A percentile compares a stretch with the other conserved stretches of the same genome.
These are phyloP conservation scores for Leishmania amazonensis DNA, from an alignment of 208 protist genomes.

Conservation along the genomic window DNA sequence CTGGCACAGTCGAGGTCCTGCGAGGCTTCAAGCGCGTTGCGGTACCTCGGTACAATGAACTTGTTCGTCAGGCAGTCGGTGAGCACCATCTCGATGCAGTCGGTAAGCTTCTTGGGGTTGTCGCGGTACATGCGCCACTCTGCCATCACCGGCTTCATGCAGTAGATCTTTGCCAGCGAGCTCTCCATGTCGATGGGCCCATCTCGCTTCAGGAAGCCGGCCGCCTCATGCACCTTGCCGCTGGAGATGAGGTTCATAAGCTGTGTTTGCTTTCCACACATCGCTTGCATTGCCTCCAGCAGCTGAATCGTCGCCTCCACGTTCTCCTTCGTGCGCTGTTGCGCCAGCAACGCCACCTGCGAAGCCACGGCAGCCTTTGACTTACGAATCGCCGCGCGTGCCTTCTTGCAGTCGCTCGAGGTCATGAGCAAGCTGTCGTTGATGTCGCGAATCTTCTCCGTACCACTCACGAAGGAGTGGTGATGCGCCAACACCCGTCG, in stretches of 20 bases:
- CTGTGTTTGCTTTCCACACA: conserved; percentile 61
- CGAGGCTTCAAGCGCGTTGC: conserved; percentile 64
- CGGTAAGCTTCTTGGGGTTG: conserved; percentile 39
- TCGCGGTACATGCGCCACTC: conserved; percentile 76
- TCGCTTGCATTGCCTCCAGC: conserved; percentile 65
- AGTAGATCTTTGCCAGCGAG: conserved; percentile 47
- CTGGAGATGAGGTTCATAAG: conserved; percentile 60
- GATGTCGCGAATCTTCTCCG: conserved; percentile 69
- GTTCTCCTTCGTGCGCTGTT: conserved; percentile 59
- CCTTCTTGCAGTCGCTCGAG: conserved; percentile 86
- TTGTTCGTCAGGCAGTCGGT: conserved; percentile 64
- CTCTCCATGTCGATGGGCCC: conserved; percentile 59
- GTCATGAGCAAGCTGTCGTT: conserved; percentile 82
- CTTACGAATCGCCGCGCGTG: conserved; percentile 59
- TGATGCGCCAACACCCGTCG: conserved; percentile 75
- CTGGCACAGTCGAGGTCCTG: conserved; percentile 32
- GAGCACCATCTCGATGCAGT: conserved; percentile 56
- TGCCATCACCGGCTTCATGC: conserved; percentile 64
- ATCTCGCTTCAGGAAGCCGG: conserved; percentile 53
- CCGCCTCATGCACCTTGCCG: conserved; percentile 71
- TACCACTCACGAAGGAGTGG: conserved; percentile 71
- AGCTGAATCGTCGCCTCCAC: conserved; percentile 46
- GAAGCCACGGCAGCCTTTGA: conserved; percentile 56
- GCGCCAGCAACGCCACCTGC: conserved; percentile 59
- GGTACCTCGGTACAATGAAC: conserved; percentile 77